Evolutionary conservation across 768 basidiomycete genomes (phyloP).

Genomic region (Suillus luteus): DNA sequence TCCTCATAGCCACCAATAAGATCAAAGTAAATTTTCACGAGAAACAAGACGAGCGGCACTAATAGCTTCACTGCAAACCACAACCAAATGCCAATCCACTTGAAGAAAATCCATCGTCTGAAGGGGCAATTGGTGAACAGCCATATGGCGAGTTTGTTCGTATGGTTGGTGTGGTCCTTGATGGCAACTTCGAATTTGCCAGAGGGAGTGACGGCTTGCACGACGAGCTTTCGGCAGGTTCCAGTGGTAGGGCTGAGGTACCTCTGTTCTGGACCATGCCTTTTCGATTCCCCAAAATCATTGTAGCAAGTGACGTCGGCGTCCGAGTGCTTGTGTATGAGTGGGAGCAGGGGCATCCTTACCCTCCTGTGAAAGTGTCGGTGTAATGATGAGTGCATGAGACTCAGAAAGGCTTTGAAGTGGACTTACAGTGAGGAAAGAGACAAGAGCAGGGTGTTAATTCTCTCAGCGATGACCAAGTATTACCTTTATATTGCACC

Average conservation of each 20-base stretch:
- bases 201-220: constrained; percentile 17
- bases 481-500: background rate
- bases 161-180: constrained; percentile 2
- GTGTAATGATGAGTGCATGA: background rate
- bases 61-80: constrained; percentile 15
- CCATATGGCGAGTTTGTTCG: constrained; percentile 16
- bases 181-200: background rate
- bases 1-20: background rate
- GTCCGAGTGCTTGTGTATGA: background rate
- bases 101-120: background rate
- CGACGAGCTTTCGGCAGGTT: constrained; percentile 13
- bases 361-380: background rate
- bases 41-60: constrained; percentile 9
- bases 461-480: background rate
- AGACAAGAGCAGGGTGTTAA: background rate
- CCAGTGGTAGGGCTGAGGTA: constrained; percentile 21
- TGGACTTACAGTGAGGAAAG: background rate
- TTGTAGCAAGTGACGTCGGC: background rate
- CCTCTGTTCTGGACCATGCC: constrained; percentile 16
- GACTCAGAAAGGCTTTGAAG: background rate
- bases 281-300: background rate
- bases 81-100: constrained; percentile 14
- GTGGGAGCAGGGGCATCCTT: background rate
- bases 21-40: background rate
- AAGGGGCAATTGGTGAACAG: constrained; percentile 14